A percentile compares a stretch with the other conserved stretches of the same genome.
Evolutionary conservation across 2,329 filamentous ascomycete species (phyloP).

Genomic region (Keithomyces neogunnii): DNA sequence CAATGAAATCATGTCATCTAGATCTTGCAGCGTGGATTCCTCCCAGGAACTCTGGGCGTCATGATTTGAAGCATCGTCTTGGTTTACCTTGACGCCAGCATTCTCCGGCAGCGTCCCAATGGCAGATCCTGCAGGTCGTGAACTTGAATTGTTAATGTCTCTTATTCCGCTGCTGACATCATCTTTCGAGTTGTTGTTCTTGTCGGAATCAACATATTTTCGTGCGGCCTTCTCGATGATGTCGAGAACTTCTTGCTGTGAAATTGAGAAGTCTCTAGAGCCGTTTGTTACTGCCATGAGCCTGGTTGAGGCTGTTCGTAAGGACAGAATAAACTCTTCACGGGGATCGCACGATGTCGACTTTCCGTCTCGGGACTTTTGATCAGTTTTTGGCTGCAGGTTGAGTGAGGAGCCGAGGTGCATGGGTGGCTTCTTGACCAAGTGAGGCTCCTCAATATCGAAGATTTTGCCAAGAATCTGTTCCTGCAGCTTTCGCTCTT

Average conservation of each 20-base stretch:
- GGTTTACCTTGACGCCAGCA: not conserved
- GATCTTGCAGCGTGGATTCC: not conserved
- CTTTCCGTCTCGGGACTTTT: slow-evolving; percentile 14
- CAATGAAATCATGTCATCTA: not conserved
- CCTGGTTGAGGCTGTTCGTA: slow-evolving; percentile 32
- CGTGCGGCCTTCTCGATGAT: slow-evolving; percentile 41
- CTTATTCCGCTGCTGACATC: not conserved
- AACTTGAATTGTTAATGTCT: not conserved
- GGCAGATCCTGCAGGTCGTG: not conserved
- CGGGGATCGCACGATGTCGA: slow-evolving; percentile 15
- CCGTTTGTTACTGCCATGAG: slow-evolving; percentile 34
- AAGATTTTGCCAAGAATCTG: slow-evolving; percentile 43
- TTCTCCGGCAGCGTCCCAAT: not conserved
- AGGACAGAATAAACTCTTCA: slow-evolving; percentile 20
- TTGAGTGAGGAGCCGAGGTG: slow-evolving; percentile 14
- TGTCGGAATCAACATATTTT: slow-evolving; percentile 35
- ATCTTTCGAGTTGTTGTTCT: not conserved
- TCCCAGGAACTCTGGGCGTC: not conserved
- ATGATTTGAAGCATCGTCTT: not conserved
- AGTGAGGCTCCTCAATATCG: slow-evolving; percentile 33
- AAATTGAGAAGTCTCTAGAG: slow-evolving; percentile 20
- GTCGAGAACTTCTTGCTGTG: slow-evolving; percentile 39
- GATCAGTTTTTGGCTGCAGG: slow-evolving; percentile 9
- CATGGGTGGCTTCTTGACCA: slow-evolving; percentile 26
- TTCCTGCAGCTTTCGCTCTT: slow-evolving; percentile 48